Base-by-base conservation (phyloP, 495 filamentous ascomycete genomes). In the Penicillium steckii region DNA sequence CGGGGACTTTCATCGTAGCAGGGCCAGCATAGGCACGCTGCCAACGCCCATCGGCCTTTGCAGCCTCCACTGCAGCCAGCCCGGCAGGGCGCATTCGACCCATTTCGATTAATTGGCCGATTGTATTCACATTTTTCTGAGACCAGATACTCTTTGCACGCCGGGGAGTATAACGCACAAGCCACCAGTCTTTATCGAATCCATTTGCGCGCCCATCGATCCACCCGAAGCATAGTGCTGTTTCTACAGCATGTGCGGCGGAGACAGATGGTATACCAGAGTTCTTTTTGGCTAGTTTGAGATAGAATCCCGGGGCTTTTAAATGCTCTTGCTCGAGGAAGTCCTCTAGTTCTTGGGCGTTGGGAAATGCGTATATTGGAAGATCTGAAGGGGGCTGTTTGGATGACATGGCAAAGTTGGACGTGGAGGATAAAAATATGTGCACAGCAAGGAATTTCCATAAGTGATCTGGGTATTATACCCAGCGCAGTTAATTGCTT, bases 201-300 rank as follows among this genome's bases (percentile, higher is more conserved):
- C 58, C 50, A 19, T 75, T 73, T 0, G 65, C 70, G 43, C 80
- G 80, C 3, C 80, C 80, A 59, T 84, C 80, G 45, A 84, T 84
- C 81, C 81, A 84, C 6, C 81, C 80, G 52, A 77, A 78, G 55
- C 81, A 84, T 3, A 84, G 64, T 6, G 80, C 79, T 22, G 67
- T 60, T 66, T 83, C 76, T 25, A 83, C 71, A 8, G 81, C 81
- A 54, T 82, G 72, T 10, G 71, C 67, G 24, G 79, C 71, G n/a
- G 71, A 73, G 13, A 83, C 65, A 0, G 79, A 80, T 0, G 67
- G 53, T 21, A 68, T 64, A 3, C 59, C 59, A 8, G 74, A 70
- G 19, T 59, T 48, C 48, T 82, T 83, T 53, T 82, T 82, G 57
- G 75, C 73, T 42, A 83, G 67, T 53, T 78, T 77, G 13, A 84